Percentiles rank a stretch among this genome's conserved stretches.
Evolutionary conservation across 805 yeast species (phyloP).

Genomic region (Lipomyces orientalis): DNA sequence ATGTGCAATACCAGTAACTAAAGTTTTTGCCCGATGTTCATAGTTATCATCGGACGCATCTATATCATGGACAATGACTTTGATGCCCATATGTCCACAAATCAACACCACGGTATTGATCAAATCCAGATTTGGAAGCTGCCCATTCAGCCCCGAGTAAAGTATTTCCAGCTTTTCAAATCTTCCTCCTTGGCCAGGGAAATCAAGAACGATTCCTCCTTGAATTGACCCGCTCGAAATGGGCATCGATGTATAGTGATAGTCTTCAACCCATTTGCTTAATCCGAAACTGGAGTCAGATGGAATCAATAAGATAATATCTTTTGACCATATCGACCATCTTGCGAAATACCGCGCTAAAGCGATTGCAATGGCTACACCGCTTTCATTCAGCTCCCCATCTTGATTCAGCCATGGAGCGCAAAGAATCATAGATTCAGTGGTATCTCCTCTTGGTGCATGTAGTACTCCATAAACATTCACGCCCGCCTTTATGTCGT

Average conservation of each 20-base stretch:
- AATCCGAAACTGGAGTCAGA: conserved; percentile 70
- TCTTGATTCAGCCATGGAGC: conserved; percentile 85
- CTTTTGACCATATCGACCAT: conserved; percentile 95
- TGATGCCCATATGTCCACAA: conserved; percentile 76
- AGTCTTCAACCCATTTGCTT: conserved; percentile 91
- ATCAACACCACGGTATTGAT: conserved; percentile 80
- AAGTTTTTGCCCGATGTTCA: conserved; percentile 58
- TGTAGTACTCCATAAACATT: conserved; percentile 81
- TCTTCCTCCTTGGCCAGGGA: conserved; percentile 66
- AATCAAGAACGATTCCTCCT: conserved; percentile 85
- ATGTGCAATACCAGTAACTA: conserved; percentile 68
- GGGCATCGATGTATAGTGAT: conserved; percentile 71
- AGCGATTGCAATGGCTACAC: conserved; percentile 72
- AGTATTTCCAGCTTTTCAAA: conserved; percentile 74
- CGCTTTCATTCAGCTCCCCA: conserved; percentile 74
- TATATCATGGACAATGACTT: conserved; percentile 62
- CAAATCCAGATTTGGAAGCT: conserved; percentile 89
- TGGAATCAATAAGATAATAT: conserved; percentile 84
- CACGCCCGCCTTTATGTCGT: conserved; percentile 47
- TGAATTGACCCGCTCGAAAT: conserved; percentile 93
- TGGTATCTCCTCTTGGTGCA: conserved; percentile 94
- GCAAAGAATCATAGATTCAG: conserved; percentile 89
- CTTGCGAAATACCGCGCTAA: conserved; percentile 79
- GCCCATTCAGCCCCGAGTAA: conserved; percentile 93
- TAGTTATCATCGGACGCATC: conserved; percentile 53